phyloP scores from a whole-genome alignment of 768 basidiomycete species.

The Symmetrospora coprosmae region DNA sequence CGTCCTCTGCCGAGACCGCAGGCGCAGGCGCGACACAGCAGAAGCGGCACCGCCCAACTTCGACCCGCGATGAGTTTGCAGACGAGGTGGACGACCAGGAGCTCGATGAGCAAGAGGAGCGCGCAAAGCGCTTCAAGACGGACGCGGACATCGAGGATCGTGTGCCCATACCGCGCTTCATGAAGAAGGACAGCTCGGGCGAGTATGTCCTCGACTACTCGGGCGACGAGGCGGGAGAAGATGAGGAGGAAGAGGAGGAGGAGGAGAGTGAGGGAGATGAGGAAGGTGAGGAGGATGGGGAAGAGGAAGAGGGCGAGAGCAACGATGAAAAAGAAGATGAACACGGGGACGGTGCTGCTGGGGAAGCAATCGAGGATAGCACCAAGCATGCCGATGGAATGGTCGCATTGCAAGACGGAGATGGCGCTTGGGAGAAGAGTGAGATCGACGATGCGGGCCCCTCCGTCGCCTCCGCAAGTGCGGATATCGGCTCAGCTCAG shows the following conservation, averaged over 20 bases:
- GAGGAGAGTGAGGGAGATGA: neutral
- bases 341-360: neutral
- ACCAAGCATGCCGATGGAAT: neutral
- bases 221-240: too few relatives aligned
- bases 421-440: too few relatives aligned
- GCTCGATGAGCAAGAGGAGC: neutral
- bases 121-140: neutral
- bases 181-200: too few relatives aligned
- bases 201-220: too few relatives aligned
- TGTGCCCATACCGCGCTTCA: slow-evolving; percentile 11
- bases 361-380: neutral
- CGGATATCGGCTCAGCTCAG: neutral
- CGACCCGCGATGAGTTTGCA: slow-evolving; percentile 2
- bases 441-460: neutral
- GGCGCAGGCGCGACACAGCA: too few relatives aligned
- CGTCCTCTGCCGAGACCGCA: too few relatives aligned
- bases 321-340: neutral
- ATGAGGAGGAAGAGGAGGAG: too few relatives aligned
- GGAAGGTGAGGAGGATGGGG: neutral
- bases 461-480: neutral
- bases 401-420: neutral
- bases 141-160: neutral
- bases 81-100: slow-evolving; percentile 11
- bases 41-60: too few relatives aligned
- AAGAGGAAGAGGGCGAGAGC: slow-evolving; percentile 4